Base-by-base conservation (phyloP, 495 filamentous ascomycete genomes). In the Neurospora tetrasperma region DNA sequence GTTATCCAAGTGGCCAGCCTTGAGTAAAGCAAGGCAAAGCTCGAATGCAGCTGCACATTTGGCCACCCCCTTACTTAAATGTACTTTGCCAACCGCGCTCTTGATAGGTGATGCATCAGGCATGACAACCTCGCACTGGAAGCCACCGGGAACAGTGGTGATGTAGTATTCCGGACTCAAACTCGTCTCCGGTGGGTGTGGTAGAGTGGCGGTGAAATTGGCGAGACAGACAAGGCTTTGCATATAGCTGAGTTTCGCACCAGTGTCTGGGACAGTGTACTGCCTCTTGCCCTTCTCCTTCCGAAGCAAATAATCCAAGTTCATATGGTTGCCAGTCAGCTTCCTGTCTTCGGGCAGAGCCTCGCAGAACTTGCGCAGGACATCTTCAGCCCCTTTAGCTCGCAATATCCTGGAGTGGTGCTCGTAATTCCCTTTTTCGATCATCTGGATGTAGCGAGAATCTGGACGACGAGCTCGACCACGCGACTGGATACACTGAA, bases 401-500 rank as follows among this genome's bases (percentile, higher is more conserved):
- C 93, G 88, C 1, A 77, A 71, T 3, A 96, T 71, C 1, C 84
- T 83, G 43, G 82, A 78, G 12, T 79, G 71, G 72, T 98, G 93
- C 0, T 80, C 78, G 3, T 71, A 54, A 78, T 97, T 97, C 0
- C 83, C 84, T 8, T 75, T 78, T 79, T 98, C 94, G 9, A 92
- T 75, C 91, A 99, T 94, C 77, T 92, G 92, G 41, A 94, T 87
- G 80, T 95, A 98, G 79, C 87, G 89, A 1, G 95, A 98, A 69
- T 90, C 84, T 1, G 81, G 76, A 77, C 92, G 91, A 11, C 96
- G 87, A 59, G 96, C 96, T 74, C 96, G 87, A n/a, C 96, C 96
- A 43, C 94, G 87, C 23, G 94, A 98, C 79, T 99, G 96, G 20
- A 99, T 91, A 80, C 98, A 98, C 78, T 97, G 93, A 72, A 99